Evolutionary conservation across 2,329 filamentous ascomycete species (phyloP), one percentile per base, ranked within the genome.

Genomic region (Cercospora berteroae): DNA sequence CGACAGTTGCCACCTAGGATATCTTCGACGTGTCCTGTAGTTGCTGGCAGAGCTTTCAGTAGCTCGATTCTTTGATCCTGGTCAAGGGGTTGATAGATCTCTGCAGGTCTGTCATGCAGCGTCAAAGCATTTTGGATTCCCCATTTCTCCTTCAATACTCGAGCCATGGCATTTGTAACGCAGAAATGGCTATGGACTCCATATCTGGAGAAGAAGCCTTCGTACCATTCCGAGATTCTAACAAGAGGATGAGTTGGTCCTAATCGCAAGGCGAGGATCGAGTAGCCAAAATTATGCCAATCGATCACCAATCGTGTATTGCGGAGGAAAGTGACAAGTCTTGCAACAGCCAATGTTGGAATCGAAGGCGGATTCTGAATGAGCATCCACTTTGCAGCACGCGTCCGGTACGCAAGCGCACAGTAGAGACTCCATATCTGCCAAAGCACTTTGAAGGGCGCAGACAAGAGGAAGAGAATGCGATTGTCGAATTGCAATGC

Each of bases 271-370:
- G 86, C 91, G 3, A 99, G 87, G 73, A 99, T 96, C 8, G 93
- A 94, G 84, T 94, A 97, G 73, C 94, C 95, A 79, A 97, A 98
- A 80, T 99, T 99, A 83, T 99, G 95, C 95, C 95, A 99, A 82
- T 99, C 95, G 64, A 98, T 91, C 68, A 98, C 85, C 4, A 99
- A 85, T 65, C 87, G 87, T 44, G 92, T 96, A 73, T 92, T 90
- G 60, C 95, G 89, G 60, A 96, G 79, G 72, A 89, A 86, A 74
- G 91, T 92, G 58, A 92, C 84, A 3, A 94, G 69, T 23, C 89
- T 84, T 16, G 92, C 90, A 42, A 97, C 83, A 61, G 90, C 87
- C 23, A 99, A 86, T 0, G 93, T 96, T 0, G 95, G 95, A 67
- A 98, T 97, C 0, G 94, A 95, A 0, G 95, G 95, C 6, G 95